Percentiles rank a stretch among this genome's conserved stretches.
Evolutionary conservation across 345 rosid species (phyloP).

Genomic region (Euphorbia peplus): DNA sequence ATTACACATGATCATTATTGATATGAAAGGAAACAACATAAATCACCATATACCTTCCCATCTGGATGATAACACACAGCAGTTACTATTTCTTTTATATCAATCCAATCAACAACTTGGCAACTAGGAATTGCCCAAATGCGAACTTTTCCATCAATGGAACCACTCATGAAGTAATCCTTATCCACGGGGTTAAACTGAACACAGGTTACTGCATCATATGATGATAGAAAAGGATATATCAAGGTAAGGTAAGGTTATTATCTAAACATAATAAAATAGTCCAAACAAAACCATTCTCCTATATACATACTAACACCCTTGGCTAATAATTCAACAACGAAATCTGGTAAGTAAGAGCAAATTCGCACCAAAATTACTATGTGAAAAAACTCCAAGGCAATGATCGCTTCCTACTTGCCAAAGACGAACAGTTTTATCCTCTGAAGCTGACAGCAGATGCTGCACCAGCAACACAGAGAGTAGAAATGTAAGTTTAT

Average conservation of each 20-base stretch:
- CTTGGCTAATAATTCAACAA: background rate
- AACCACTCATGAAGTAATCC: conserved; percentile 59
- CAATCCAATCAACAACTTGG: conserved; percentile 60
- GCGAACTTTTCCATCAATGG: conserved; percentile 66
- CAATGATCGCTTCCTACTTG: conserved; percentile 25
- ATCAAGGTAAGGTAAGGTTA: conserved; percentile 4
- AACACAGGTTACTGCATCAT: conserved; percentile 53
- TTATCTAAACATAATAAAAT: background rate
- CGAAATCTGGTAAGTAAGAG: conserved; percentile 1
- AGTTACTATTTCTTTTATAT: conserved; percentile 65
- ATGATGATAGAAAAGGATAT: background rate
- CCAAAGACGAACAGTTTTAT: conserved; percentile 31
- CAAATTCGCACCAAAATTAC: conserved; percentile 25
- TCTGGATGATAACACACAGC: conserved; percentile 59
- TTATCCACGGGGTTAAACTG: conserved; percentile 58
- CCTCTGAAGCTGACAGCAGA: conserved; percentile 26
- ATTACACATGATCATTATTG: background rate
- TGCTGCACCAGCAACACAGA: conserved; percentile 18
- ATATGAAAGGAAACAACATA: background rate
- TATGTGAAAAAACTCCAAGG: conserved; percentile 27
- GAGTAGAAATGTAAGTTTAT: background rate
- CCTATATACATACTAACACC: background rate
- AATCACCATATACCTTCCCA: conserved; percentile 53
- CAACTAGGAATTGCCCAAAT: conserved; percentile 58
- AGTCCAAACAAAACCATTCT: background rate